A percentile compares a stretch with the other conserved stretches of the same genome.
Conservation (phyloP, 2,329 filamentous ascomycete genomes). For the Pestalotiopsis sp. region DNA sequence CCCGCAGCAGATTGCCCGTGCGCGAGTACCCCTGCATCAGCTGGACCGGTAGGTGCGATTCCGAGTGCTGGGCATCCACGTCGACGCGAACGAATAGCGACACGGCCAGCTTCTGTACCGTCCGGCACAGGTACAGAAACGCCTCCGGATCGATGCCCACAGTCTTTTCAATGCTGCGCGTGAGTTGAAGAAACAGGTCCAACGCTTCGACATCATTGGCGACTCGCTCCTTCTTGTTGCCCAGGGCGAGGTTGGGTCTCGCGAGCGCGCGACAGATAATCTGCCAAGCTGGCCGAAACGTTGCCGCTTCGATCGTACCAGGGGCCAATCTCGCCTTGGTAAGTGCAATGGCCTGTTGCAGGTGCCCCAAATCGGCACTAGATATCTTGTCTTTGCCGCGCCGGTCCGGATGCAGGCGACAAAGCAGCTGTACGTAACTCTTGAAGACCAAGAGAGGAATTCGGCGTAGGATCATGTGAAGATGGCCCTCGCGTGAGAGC, state of each 20-base stretch:
- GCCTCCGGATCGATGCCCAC: constrained; percentile 37
- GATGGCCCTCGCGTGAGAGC: constrained; percentile 17
- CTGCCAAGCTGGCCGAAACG: constrained; percentile 45
- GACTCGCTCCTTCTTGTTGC: constrained; percentile 21
- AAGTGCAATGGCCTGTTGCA: constrained; percentile 40
- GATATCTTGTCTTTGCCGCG: constrained; percentile 21
- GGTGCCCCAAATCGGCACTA: constrained; percentile 22
- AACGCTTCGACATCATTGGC: constrained; percentile 33
- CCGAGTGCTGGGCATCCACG: background rate
- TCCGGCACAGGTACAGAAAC: constrained; percentile 38
- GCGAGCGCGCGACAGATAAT: constrained; percentile 42
- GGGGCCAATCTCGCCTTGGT: constrained; percentile 28
- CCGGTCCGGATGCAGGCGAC: constrained; percentile 39
- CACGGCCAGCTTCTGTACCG: constrained; percentile 32
- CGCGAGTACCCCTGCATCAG: constrained; percentile 7
- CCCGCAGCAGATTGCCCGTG: background rate
- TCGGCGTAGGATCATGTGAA: constrained; percentile 23
- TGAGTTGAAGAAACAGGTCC: constrained; percentile 32
- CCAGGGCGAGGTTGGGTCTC: constrained; percentile 31
- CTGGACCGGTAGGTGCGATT: background rate
- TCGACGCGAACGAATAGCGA: constrained; percentile 19
- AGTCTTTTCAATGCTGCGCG: constrained; percentile 27
- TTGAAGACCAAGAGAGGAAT: constrained; percentile 43
- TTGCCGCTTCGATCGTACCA: constrained; percentile 26
- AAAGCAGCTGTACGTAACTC: constrained; percentile 56